These are phyloP conservation scores for Verbena officinalis DNA, from an alignment of 257 asterid genomes.

Conservation along the genomic window DNA sequence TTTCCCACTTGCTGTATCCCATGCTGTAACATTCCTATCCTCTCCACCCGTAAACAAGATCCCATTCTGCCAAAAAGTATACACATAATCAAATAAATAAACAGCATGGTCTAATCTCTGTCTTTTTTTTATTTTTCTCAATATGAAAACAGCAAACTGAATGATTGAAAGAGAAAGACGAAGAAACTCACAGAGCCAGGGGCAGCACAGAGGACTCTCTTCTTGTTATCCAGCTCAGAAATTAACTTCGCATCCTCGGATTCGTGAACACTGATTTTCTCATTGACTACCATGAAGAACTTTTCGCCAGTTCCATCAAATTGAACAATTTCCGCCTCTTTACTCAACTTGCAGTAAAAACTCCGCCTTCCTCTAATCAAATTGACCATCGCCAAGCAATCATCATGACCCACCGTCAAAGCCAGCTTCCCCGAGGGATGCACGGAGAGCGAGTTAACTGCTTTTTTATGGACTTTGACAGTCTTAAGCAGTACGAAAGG, in stretches of 20 bases:
- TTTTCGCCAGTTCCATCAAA: constrained; percentile 59
- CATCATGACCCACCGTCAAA: constrained; percentile 80
- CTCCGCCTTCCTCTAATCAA: constrained; percentile 87
- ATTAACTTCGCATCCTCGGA: constrained; percentile 74
- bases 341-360: constrained; percentile 68
- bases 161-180: no score
- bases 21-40: constrained; percentile 73
- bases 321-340: constrained; percentile 71
- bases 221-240: constrained; percentile 56
- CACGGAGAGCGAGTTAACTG: constrained; percentile 64
- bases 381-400: constrained; percentile 84
- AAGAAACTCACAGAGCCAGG: constrained; percentile 52
- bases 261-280: constrained; percentile 69
- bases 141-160: no score
- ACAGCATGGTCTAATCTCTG: constrained; percentile 19
- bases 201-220: constrained; percentile 78
- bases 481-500: constrained; percentile 88
- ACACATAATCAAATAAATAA: constrained; percentile 1
- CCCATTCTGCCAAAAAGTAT: constrained; percentile 56
- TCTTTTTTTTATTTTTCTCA: neutral
- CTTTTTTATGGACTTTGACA: constrained; percentile 64
- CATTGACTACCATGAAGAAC: constrained; percentile 71
- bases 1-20: constrained; percentile 84
- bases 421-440: constrained; percentile 90
- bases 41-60: constrained; percentile 91